Percentiles rank a stretch among this genome's conserved stretches.
Conservation (phyloP, 2,329 filamentous ascomycete species). For the Geoglossum cookeanum region DNA sequence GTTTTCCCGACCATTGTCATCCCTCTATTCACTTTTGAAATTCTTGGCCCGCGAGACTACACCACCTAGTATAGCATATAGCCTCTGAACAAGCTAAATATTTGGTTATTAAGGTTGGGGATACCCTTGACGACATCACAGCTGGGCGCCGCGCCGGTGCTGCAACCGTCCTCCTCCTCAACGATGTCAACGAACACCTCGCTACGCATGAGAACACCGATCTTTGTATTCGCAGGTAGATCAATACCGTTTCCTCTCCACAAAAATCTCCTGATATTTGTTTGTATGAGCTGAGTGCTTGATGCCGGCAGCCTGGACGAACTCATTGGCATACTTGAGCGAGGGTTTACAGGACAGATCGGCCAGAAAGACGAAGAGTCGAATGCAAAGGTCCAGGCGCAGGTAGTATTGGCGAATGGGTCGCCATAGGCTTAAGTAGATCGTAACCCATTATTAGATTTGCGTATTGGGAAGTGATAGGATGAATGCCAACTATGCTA, state of each 20-base stretch:
- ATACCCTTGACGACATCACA: constrained; percentile 83
- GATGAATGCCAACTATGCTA: not conserved
- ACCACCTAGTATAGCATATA: constrained; percentile 3
- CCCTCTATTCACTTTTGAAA: constrained; percentile 7
- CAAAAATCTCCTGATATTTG: not conserved
- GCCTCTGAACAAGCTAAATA: constrained; percentile 1
- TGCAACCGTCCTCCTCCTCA: constrained; percentile 73
- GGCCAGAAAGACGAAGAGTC: constrained; percentile 14
- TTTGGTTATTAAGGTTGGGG: constrained; percentile 31
- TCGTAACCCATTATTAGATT: too few relatives aligned
- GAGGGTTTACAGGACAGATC: constrained; percentile 43
- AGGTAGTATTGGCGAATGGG: constrained; percentile 8
- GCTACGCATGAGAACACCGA: constrained; percentile 59
- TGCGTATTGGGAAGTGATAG: not conserved
- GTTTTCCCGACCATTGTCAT: constrained; percentile 13
- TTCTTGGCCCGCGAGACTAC: not conserved
- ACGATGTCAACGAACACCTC: constrained; percentile 58
- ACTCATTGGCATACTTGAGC: constrained; percentile 52
- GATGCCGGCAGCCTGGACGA: constrained; percentile 43
- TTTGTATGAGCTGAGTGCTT: not conserved
- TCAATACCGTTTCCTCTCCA: not conserved
- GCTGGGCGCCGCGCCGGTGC: constrained; percentile 69
- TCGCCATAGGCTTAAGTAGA: not conserved
- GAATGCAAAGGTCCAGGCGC: constrained; percentile 13
- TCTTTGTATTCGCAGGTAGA: constrained; percentile 37